These are phyloP conservation scores for Rutstroemia sydowiana DNA, from an alignment of 2,329 filamentous ascomycete genomes.

Conservation along the genomic window DNA sequence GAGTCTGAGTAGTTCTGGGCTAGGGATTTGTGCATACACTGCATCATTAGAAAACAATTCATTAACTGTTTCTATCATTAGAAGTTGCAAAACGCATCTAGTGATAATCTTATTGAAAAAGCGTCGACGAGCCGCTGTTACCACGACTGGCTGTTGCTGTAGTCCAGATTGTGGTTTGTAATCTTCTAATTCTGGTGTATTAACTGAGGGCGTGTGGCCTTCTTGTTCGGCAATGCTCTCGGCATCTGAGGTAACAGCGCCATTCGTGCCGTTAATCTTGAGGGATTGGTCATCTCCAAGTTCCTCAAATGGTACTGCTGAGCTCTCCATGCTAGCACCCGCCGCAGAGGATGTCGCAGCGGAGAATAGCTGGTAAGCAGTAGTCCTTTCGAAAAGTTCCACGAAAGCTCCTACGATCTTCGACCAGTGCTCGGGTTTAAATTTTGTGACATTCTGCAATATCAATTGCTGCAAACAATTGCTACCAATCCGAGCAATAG, in stretches of 20 bases:
- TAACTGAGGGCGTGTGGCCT: conserved; percentile 21
- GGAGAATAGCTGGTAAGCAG: conserved; percentile 90
- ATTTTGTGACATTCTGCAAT: conserved; percentile 91
- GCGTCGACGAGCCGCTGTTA: conserved; percentile 83
- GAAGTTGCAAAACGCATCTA: conserved; percentile 89
- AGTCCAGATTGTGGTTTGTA: conserved; percentile 71
- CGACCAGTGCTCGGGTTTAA: conserved; percentile 78
- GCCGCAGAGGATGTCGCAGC: conserved; percentile 55
- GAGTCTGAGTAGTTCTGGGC: conserved; percentile 76
- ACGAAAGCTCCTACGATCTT: conserved; percentile 95
- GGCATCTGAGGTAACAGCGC: conserved; percentile 27
- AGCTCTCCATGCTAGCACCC: conserved; percentile 46
- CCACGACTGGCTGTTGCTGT: conserved; percentile 83
- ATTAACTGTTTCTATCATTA: conserved; percentile 99
- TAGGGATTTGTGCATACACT: conserved; percentile 90
- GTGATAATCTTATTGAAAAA: conserved; percentile 99
- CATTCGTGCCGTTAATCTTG: conserved; percentile 51
- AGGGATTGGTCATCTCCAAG: conserved; percentile 44
- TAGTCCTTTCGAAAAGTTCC: conserved; percentile 88
- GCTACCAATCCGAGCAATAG: conserved; percentile 93
- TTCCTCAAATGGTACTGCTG: conserved; percentile 29
- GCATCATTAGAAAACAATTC: conserved; percentile 97
- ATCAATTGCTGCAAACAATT: conserved; percentile 97
- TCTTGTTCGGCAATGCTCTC: conserved; percentile 29
- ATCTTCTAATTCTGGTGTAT: conserved; percentile 52